Percentiles rank a stretch among this genome's conserved stretches.
Evolutionary conservation across 768 basidiomycete species (phyloP).

Genomic region (Ephemerocybe angulata): DNA sequence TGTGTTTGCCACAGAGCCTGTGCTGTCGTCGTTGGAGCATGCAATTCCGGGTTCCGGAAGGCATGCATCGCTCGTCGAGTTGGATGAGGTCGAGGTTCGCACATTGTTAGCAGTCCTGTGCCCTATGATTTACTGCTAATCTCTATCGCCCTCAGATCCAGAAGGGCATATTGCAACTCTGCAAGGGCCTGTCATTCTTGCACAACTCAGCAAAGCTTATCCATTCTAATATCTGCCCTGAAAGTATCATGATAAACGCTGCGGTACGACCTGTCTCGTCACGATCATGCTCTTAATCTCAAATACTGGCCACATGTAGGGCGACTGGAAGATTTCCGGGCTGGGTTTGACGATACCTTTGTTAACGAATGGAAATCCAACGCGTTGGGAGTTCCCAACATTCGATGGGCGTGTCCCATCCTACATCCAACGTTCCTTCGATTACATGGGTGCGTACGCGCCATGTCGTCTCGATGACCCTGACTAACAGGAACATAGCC

Average conservation of each 20-base stretch:
- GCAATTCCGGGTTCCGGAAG: constrained; percentile 66
- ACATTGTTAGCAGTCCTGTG: neutral
- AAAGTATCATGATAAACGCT: constrained; percentile 85
- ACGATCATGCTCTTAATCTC: neutral
- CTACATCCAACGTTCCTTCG: constrained; percentile 87
- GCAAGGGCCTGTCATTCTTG: constrained; percentile 85
- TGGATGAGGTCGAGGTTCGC: constrained; percentile 91
- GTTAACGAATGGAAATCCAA: constrained; percentile 61
- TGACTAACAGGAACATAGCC: constrained; percentile 41
- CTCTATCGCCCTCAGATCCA: constrained; percentile 60
- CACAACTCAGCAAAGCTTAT: constrained; percentile 90
- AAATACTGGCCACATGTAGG: constrained; percentile 43
- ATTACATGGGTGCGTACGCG: constrained; percentile 76
- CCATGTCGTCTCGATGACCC: neutral
- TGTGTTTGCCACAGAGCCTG: constrained; percentile 89
- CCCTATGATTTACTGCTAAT: constrained; percentile 8
- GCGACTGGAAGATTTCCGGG: constrained; percentile 97
- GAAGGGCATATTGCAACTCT: constrained; percentile 91
- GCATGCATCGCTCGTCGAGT: constrained; percentile 60
- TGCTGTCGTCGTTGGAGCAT: constrained; percentile 76
- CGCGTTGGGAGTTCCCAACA: constrained; percentile 88
- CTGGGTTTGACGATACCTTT: constrained; percentile 85
- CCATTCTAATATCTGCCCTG: constrained; percentile 86
- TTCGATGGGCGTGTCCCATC: constrained; percentile 77
- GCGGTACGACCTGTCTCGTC: constrained; percentile 52